Base-by-base conservation (phyloP, 768 basidiomycete genomes). In the Leccinum imitatum region DNA sequence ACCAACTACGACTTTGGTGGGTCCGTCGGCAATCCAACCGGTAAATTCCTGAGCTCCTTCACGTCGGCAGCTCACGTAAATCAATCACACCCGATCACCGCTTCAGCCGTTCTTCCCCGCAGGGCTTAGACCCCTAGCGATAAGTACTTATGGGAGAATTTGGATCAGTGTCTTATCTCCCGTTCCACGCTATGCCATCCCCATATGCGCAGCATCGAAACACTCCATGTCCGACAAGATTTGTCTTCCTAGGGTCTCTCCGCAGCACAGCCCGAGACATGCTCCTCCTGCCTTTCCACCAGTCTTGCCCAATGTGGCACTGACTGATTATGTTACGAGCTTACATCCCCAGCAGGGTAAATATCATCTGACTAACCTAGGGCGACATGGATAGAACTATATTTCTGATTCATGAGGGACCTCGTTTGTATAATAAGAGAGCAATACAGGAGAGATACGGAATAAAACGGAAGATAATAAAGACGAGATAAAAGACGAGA, bases 361-460 rank as follows among this genome's bases (percentile, higher is more conserved):
- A 50, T 25, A 1, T 50, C 4, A 25, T 21, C 19, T 19, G 10
- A 46, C n/a, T 46, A 46, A 46, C n/a, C n/a, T 46, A 46, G 44
- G n/a, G 5, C 44, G 5, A 19, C 44, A 11, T 46, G n/a, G n/a
- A 19, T 31, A 31, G 51, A 52, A 11, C n/a, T 35, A 14, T 27
- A 50, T 50, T 50, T 48, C 48, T 35, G 23, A 53, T 15, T 14
- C 48, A 50, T 50, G 50, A 25, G 41, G 39, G 54, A 48, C 37
- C 53, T 62, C 30, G 53, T 53, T 65, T 58, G 39, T 57, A 60
- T 61, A 60, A 62, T 63, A 68, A 59, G 39, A 59, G 33, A 53
- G 70, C 62, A 72, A 61, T 72, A 73, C 71, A 73, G 31, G 58
- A 61, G 30, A 63, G 61, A 67, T 65, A 69, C 67, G 61, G 57